These are phyloP conservation scores for Cercophora samala DNA, from an alignment of 495 filamentous ascomycete genomes.

Conservation along the genomic window DNA sequence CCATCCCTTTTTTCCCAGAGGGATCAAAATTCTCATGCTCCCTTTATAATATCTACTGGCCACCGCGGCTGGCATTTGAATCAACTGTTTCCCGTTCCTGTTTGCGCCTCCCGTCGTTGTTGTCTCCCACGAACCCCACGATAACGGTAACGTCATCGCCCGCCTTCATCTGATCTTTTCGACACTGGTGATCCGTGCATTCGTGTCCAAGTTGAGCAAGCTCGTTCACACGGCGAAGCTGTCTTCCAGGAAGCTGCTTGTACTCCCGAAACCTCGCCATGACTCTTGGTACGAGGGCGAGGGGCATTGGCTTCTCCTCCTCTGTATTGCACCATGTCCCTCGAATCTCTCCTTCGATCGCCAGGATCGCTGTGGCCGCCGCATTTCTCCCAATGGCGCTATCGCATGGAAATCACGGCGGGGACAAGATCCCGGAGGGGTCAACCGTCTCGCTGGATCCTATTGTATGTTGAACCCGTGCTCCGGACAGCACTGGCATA, in stretches of 20 bases:
- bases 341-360: constrained; percentile 16
- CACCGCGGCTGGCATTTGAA: neutral
- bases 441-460: constrained; percentile 74
- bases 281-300: constrained; percentile 11
- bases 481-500: neutral
- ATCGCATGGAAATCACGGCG: constrained; percentile 70
- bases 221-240: neutral
- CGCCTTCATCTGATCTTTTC: neutral
- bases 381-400: constrained; percentile 39
- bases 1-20: neutral
- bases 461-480: constrained; percentile 58
- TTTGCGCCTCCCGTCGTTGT: neutral
- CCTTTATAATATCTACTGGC: neutral
- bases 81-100: neutral
- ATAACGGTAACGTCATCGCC: constrained; percentile 2
- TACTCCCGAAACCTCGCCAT: constrained; percentile 23
- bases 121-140: neutral
- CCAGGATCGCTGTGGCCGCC: constrained; percentile 21
- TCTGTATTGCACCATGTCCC: constrained; percentile 4
- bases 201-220: neutral
- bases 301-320: constrained; percentile 13
- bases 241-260: constrained; percentile 10
- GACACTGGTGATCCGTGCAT: constrained; percentile 1
- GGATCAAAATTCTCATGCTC: neutral
- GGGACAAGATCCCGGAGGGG: constrained; percentile 71